Base-by-base conservation (phyloP, 1,284 basidiomycete species). In the Rhodotorula sp. region DNA sequence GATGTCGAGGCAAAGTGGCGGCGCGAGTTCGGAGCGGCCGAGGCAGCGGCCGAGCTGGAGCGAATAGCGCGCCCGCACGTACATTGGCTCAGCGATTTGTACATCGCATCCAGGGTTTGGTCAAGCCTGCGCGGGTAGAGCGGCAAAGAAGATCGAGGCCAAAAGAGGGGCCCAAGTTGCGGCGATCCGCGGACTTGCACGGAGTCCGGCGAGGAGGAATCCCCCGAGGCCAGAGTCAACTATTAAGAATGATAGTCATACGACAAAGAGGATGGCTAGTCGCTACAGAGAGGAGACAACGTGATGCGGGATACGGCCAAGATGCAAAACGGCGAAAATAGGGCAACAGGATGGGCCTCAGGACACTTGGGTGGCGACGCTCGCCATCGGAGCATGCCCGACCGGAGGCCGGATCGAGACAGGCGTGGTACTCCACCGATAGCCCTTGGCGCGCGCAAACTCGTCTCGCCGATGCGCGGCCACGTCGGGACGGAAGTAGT, bases 401-500 rank as follows among this genome's bases (percentile, higher is more conserved):
- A n/a, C n/a, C n/a, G 49, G 49, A 14, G 24, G 24, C 1, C 24
- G 49, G 22, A 51, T 51, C 8, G 26, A 54, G 29, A 29, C 53
- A 14, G 53, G 26, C 7, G 29, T 26, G 49, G 53, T 17, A 8
- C 54, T 53, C 69, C 69, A 71, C 42, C 69, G 29, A 45, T 67
- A 71, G 3, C 69, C 69, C 56, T 71, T 71, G 14, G 69, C 69
- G 37, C 67, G 67, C 3, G 69, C 69, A 30, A 56, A 71, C 17
- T 57, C 59, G 57, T 71, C 69, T 2, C 62, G 49, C 4, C 69
- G 62, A 42, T 67, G 63, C 49, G 69, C 62, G 20, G 64, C 64
- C 2, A 60, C 59, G 12, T 57, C 26, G 2, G 68, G 57, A 24
- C 70, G 72, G 68, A 75, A 92, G 82, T 88, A 96, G 80, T 92